These are phyloP conservation scores for Protomyces inundatus DNA, from an alignment of 1,139 yeast genomes.

Conservation along the genomic window DNA sequence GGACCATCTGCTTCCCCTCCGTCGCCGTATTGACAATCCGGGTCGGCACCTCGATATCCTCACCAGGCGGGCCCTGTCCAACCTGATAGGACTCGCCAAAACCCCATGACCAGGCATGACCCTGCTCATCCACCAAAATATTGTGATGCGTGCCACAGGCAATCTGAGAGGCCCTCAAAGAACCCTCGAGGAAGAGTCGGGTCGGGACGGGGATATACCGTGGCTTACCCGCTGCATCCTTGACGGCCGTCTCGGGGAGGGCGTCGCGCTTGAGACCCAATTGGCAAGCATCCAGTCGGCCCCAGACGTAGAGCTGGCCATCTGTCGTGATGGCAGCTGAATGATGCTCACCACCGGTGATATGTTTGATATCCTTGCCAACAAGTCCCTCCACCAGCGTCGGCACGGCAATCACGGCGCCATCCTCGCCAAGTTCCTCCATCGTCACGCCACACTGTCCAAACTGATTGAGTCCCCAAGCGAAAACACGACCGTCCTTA, in stretches of 20 bases:
- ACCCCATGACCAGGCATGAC: constrained; percentile 92
- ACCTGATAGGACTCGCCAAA: constrained; percentile 94
- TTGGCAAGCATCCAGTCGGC: constrained; percentile 90
- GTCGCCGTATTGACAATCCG: constrained; percentile 91
- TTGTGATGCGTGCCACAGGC: constrained; percentile 92
- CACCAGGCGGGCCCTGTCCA: constrained; percentile 89
- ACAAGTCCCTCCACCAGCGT: constrained; percentile 59
- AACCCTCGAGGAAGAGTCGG: constrained; percentile 39
- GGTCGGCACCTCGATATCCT: constrained; percentile 80
- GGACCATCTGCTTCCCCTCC: constrained; percentile 59
- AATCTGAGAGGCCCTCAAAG: constrained; percentile 57
- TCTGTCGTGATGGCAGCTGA: constrained; percentile 64
- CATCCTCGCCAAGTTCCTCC: constrained; percentile 62
- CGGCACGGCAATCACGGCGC: constrained; percentile 68
- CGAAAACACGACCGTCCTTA: constrained; percentile 59
- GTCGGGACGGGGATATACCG: constrained; percentile 89
- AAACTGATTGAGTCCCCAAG: constrained; percentile 95
- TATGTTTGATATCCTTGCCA: constrained; percentile 52
- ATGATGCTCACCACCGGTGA: constrained; percentile 95
- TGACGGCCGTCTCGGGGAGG: constrained; percentile 62
- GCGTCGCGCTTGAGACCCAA: constrained; percentile 68
- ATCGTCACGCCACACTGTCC: constrained; percentile 86
- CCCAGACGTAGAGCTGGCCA: constrained; percentile 79
- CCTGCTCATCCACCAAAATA: constrained; percentile 72
- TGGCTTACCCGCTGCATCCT: constrained; percentile 72